phyloP scores from a whole-genome alignment of 805 yeast genomes.

The Ogataea naganishii region DNA sequence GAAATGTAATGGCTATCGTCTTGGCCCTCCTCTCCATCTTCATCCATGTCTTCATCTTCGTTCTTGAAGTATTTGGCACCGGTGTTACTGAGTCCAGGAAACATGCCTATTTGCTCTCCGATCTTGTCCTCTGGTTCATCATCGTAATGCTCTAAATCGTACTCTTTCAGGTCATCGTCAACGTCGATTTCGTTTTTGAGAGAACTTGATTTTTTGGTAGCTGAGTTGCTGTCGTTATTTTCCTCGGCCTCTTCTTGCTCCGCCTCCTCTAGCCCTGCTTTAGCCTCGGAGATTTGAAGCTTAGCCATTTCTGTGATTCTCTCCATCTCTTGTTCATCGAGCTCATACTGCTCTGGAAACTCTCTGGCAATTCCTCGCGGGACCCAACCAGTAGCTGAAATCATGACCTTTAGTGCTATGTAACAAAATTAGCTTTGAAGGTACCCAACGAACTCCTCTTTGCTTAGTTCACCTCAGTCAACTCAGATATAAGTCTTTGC shows the following conservation, averaged over 20 bases:
- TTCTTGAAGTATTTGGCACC: conserved; percentile 49
- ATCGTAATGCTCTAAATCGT: conserved; percentile 79
- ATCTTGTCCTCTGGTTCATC: conserved; percentile 46
- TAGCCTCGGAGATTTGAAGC: conserved; percentile 71
- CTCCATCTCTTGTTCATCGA: conserved; percentile 88
- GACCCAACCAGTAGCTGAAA: conserved; percentile 91
- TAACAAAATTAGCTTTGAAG: too few relatives aligned
- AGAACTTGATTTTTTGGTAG: conserved; percentile 6
- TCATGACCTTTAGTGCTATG: conserved; percentile 37
- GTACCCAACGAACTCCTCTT: too few relatives aligned
- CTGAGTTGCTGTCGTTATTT: conserved; percentile 4
- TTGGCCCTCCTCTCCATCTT: conserved; percentile 19
- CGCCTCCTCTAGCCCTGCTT: conserved; percentile 49
- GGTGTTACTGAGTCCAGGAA: conserved; percentile 58
- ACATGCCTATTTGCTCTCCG: conserved; percentile 55
- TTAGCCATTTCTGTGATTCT: conserved; percentile 82
- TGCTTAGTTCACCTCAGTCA: too few relatives aligned
- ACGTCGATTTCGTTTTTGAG: conserved; percentile 47
- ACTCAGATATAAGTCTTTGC: too few relatives aligned
- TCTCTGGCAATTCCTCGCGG: conserved; percentile 94
- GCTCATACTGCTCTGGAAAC: conserved; percentile 80
- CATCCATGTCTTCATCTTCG: conserved; percentile 31
- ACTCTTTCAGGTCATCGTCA: conserved; percentile 85
- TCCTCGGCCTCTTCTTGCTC: conserved; percentile 17
- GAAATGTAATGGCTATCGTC: conserved; percentile 55